Evolutionary conservation across 306 rosid species (phyloP).

Genomic region (Inga laurina): DNA sequence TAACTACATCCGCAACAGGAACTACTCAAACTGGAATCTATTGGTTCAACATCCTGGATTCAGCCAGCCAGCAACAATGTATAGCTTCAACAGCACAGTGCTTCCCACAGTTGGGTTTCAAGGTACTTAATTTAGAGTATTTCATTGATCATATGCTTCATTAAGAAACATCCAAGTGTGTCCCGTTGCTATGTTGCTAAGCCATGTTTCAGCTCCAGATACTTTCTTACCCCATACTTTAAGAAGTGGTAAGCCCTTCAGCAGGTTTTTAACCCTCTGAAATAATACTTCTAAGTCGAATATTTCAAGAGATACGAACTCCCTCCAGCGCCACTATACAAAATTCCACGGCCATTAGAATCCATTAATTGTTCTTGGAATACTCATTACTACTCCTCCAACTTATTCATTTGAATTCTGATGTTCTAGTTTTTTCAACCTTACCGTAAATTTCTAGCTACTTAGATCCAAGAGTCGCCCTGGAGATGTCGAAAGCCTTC

Average conservation of each 20-base stretch:
- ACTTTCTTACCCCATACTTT: neutral
- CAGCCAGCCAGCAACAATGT: constrained; percentile 41
- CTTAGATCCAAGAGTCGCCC: neutral
- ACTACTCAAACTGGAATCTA: constrained; percentile 73
- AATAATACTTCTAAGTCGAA: neutral
- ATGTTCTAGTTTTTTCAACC: neutral
- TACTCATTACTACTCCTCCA: neutral
- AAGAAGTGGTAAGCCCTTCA: neutral
- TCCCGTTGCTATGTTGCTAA: neutral
- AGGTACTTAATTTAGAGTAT: constrained; percentile 49
- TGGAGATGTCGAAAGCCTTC: neutral
- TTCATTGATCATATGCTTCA: constrained; percentile 2
- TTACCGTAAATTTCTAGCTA: neutral
- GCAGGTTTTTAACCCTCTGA: neutral
- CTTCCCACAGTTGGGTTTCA: constrained; percentile 53
- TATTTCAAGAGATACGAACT: neutral
- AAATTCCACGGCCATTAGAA: neutral
- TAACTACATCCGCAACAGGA: constrained; percentile 59
- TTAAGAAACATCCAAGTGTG: neutral
- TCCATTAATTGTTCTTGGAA: neutral
- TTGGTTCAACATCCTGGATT: constrained; percentile 80
- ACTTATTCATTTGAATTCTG: neutral
- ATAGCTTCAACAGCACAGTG: constrained; percentile 65
- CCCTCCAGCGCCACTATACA: neutral
- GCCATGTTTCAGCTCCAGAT: neutral